These are phyloP conservation scores for Fragaria nilgerrensis DNA, from an alignment of 306 rosid species.

Conservation along the genomic window DNA sequence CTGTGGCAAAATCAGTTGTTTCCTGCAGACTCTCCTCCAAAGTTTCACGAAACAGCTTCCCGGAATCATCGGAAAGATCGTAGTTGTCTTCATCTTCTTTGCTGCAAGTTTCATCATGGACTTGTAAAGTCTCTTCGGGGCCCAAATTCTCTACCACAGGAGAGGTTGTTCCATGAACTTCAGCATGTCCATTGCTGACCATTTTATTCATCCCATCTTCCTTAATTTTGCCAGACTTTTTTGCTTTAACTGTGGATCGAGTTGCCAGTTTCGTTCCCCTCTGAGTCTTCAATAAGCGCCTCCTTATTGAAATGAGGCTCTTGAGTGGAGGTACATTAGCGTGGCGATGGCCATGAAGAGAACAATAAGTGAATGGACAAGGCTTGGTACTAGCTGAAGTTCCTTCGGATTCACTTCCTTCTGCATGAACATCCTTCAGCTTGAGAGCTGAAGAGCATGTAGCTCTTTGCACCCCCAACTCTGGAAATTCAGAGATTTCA, in stretches of 20 bases:
- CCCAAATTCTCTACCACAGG: conserved; percentile 20
- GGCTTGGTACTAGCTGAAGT: conserved; percentile 35
- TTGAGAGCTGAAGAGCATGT: conserved; percentile 81
- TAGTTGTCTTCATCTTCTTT: conserved; percentile 6
- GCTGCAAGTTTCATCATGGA: not conserved
- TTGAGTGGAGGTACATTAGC: conserved; percentile 53
- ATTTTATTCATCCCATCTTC: conserved; percentile 37
- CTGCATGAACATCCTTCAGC: conserved; percentile 39
- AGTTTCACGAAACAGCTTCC: conserved; percentile 24
- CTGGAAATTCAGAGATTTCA: conserved; percentile 29
- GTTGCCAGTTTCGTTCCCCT: conserved; percentile 39
- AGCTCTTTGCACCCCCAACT: conserved; percentile 49
- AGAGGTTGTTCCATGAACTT: conserved; percentile 19
- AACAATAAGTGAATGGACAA: conserved; percentile 76
- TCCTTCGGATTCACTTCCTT: conserved; percentile 45
- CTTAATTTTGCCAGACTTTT: conserved; percentile 39
- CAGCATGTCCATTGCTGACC: conserved; percentile 24
- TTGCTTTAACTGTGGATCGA: conserved; percentile 28
- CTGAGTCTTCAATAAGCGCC: conserved; percentile 51
- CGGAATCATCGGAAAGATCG: not conserved
- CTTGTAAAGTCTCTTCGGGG: conserved; percentile 16
- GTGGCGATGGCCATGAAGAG: conserved; percentile 80
- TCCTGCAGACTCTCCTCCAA: conserved; percentile 26
- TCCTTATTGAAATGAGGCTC: conserved; percentile 68
- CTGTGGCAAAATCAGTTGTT: not conserved